Percentiles rank a stretch among this genome's conserved stretches.
Conservation (phyloP, 306 rosid species). For the Trifolium dubium region DNA sequence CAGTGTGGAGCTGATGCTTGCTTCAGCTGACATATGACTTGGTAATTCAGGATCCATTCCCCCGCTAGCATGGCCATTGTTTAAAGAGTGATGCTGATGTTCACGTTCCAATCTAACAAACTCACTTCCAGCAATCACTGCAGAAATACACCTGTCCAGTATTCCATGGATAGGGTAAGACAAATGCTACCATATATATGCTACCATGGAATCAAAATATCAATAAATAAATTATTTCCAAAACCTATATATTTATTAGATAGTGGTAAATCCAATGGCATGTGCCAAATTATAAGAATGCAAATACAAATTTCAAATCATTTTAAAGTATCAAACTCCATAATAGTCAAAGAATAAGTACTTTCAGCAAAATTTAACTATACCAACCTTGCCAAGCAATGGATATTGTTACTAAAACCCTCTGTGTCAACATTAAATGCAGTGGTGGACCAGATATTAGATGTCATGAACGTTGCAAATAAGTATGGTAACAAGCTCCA, state of each 20-base stretch:
- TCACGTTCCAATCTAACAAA: constrained; percentile 89
- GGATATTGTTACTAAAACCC: constrained; percentile 91
- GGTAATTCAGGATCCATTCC: constrained; percentile 66
- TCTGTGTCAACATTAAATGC: constrained; percentile 96
- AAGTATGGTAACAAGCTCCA: constrained; percentile 96
- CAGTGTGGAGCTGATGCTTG: constrained; percentile 85
- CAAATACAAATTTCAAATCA: constrained; percentile 37
- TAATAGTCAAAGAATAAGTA: constrained; percentile 9
- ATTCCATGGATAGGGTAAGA: constrained; percentile 38
- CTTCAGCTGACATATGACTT: constrained; percentile 71
- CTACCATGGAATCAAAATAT: constrained; percentile 30
- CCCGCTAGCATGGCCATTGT: constrained; percentile 71
- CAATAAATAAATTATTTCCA: constrained; percentile 28
- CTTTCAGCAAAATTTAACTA: constrained; percentile 37
- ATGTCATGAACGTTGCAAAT: constrained; percentile 93
- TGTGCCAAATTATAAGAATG: constrained; percentile 31
- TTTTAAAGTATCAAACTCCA: constrained; percentile 11
- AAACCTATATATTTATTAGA: constrained; percentile 13
- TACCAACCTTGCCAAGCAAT: constrained; percentile 91
- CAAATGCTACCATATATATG: constrained; percentile 15
- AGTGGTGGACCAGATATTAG: constrained; percentile 85
- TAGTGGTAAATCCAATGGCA: constrained; percentile 35
- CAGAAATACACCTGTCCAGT: constrained; percentile 82
- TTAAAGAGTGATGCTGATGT: constrained; percentile 62
- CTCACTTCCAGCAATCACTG: constrained; percentile 94